Base-by-base conservation (phyloP, 2,329 filamentous ascomycete species). In the Teratosphaeria zuluensis region DNA sequence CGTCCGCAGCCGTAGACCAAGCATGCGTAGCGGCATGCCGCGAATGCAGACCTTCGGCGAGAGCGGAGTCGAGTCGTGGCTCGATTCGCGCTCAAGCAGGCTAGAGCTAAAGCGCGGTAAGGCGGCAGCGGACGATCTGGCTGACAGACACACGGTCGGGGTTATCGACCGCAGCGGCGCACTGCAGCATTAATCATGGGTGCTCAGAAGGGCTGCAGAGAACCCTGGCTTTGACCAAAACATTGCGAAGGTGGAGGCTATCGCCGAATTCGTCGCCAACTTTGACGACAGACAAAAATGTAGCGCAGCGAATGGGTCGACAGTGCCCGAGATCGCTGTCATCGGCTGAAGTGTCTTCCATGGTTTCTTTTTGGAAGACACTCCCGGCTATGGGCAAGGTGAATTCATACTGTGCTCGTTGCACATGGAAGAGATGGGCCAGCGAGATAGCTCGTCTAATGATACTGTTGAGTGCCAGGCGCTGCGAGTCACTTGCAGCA, bases 181-280 rank as follows among this genome's bases (percentile, higher is more conserved):
- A 48, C n/a, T 19, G 16, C 2, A 19, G 42, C 4, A 11, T 19
- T 48, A n/a, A 48, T 48, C 16, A 48, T 48, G 42, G 4, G 19
- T 21, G 16, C 8, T 48, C 42, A 48, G 42, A 11, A 19, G 19
- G 21, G n/a, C 16, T 55, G 57, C 84, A 87, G 54, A 87, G 72
- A 4, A 88, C 85, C 64, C 80, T 81, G n/a, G 84, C 82, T 72
- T 86, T 88, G 59, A 80, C 75, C 63, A 88, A 81, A 53, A 87
- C 78, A 67, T 87, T 88, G 51, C 78, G 77, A 61, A 82, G 80
- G 66, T 86, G 80, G 65, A 81, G 71, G 62, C 84, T 80, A 46
- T 80, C 78, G 28, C 85, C 85, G 61, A 79, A 81, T 73, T 86
- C 84, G 69, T 87, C 84, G 5, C 85, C 85, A 24, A 77, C 74